Evolutionary conservation across 2,329 filamentous ascomycete genomes (phyloP).

Genomic region (Talaromyces albobiverticillius): DNA sequence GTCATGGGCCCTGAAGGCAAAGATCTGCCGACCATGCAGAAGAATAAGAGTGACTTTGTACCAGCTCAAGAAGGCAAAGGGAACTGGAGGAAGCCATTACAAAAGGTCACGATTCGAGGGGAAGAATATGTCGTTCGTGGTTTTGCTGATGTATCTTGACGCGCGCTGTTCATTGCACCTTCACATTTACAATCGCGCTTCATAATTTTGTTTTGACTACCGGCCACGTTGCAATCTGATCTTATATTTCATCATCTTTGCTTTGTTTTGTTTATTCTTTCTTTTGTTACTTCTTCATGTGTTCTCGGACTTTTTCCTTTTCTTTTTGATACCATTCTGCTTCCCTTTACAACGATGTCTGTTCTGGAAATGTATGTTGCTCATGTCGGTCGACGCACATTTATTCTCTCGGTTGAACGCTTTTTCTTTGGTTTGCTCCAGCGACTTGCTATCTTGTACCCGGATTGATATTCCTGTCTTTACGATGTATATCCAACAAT

Average conservation of each 20-base stretch:
- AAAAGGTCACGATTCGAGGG: slow-evolving; percentile 11
- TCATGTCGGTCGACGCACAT: slow-evolving; percentile 7
- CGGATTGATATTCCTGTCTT: not conserved
- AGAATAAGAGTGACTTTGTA: slow-evolving; percentile 11
- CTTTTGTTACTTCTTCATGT: not conserved
- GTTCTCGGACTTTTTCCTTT: not conserved
- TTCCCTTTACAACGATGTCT: not conserved
- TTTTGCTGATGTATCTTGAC: slow-evolving; percentile 9
- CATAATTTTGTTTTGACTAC: not conserved
- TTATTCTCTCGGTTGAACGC: slow-evolving; percentile 2
- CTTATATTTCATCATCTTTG: not conserved
- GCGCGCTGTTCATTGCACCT: not conserved
- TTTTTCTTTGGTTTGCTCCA: not conserved
- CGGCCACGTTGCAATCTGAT: not conserved
- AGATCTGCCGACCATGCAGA: slow-evolving; percentile 13
- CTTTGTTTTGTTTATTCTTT: not conserved
- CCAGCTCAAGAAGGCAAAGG: slow-evolving; percentile 12
- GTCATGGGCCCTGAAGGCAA: slow-evolving; percentile 13
- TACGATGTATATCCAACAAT: not conserved
- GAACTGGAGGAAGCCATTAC: slow-evolving; percentile 13
- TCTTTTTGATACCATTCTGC: slow-evolving; percentile 14
- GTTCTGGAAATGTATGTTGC: slow-evolving; percentile 8
- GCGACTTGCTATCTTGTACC: not conserved
- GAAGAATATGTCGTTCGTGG: slow-evolving; percentile 16
- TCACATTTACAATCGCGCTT: not conserved